Evolutionary conservation across 768 basidiomycete genomes (phyloP), one percentile per base, ranked within the genome.

Genomic region (Gymnopilus dilepis): DNA sequence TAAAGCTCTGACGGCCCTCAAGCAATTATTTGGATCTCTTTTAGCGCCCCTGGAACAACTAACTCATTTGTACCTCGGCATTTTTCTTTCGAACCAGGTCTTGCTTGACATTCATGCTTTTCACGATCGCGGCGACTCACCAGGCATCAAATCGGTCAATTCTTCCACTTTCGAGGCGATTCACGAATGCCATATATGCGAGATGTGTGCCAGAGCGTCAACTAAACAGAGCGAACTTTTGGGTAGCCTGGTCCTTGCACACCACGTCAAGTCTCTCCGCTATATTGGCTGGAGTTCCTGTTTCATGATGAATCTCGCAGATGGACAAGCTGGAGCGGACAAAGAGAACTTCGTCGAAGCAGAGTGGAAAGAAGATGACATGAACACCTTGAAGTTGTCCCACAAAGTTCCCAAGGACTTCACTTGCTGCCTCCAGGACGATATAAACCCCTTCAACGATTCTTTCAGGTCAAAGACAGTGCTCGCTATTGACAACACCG

Each of bases 41-140:
- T 56, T 71, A 33, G 62, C 33, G 8, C 55, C 58, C 50, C 77
- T 90, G 11, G 73, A 67, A 48, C 75, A 76, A 11, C 77, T 90
- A 9, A 70, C 75, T 15, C 71, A 81, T 59, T 77, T 91, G 15
- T 82, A 84, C 64, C 74, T 91, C 21, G 89, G 89, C 0, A 75
- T 90, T 48, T 86, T 85, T 67, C 82, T 91, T 19, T 90, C 88
- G 0, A 82, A 54, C 80, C 83, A 26, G 73, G 74, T 40, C 71
- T 87, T 58, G n/a, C 70, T 88, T 19, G 76, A 81, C 57, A 56
- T 73, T 4, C 86, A 87, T 62, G 71, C 83, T 53, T 70, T 68
- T 41, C 86, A 87, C 59, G 48, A 34, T 15, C 15, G n/a, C 2
- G 70, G 75, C 60, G 67, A 71, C 11, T 70, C 72, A 43, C 69